Percentiles rank a stretch among this genome's conserved stretches.
Evolutionary conservation across 371 early-diverging fungal species (phyloP).

Genomic region (Nematocida displodere): DNA sequence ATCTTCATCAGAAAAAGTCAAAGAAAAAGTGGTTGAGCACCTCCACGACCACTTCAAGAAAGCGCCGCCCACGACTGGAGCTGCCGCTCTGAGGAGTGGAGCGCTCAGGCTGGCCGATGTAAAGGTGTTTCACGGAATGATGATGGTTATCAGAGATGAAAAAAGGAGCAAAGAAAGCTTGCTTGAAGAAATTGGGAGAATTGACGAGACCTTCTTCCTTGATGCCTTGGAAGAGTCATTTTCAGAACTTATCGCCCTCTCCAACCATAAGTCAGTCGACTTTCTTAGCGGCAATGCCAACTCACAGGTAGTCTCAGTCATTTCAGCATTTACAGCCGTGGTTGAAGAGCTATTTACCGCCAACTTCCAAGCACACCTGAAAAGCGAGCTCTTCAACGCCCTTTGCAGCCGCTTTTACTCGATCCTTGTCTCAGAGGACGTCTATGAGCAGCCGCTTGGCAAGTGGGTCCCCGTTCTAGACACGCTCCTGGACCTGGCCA

Average conservation of each 20-base stretch:
- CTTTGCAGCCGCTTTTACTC: not conserved
- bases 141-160: no score
- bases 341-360: not conserved
- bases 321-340: not conserved
- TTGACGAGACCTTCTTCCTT: not conserved
- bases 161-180: no score
- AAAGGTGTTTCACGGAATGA: conserved; percentile 7
- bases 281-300: not conserved
- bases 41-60: not conserved
- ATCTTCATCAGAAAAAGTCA: not conserved
- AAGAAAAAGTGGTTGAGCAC: not conserved
- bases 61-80: not conserved
- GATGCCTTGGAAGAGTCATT: conserved; percentile 18
- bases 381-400: conserved; percentile 7
- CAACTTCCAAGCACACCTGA: conserved; percentile 3
- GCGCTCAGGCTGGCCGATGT: conserved; percentile 10
- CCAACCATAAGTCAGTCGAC: not conserved
- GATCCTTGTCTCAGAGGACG: not conserved
- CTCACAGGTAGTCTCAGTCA: not conserved
- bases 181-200: no score
- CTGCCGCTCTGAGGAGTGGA: not conserved
- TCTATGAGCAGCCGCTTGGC: not conserved
- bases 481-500: not conserved
- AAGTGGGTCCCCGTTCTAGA: not conserved
- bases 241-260: not conserved